These are phyloP conservation scores for Malassezia globosa DNA, from an alignment of 1,284 basidiomycete species.

Conservation along the genomic window DNA sequence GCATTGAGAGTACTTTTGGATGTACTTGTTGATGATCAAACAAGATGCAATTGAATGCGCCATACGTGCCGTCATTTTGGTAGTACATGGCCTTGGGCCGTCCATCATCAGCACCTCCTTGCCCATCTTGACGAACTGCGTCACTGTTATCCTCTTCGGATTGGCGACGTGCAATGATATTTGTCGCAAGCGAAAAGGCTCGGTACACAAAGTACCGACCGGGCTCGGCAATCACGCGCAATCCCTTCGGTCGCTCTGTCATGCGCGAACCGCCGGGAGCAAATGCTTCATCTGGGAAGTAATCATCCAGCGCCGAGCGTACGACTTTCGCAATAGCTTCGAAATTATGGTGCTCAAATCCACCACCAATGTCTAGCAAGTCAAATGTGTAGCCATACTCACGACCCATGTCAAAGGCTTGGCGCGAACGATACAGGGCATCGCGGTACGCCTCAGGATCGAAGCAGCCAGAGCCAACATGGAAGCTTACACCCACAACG, in stretches of 20 bases:
- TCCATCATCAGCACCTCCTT: slow-evolving; percentile 6
- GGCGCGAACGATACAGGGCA: slow-evolving; percentile 70
- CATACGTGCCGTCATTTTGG: slow-evolving; percentile 55
- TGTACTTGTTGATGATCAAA: slow-evolving; percentile 82
- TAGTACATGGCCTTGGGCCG: slow-evolving; percentile 44
- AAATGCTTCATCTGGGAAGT: slow-evolving; percentile 63
- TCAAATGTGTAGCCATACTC: slow-evolving; percentile 70
- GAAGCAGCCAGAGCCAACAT: slow-evolving; percentile 93
- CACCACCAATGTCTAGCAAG: slow-evolving; percentile 85
- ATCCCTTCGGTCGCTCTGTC: slow-evolving; percentile 51
- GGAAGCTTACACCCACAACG: slow-evolving; percentile 92
- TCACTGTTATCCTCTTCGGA: slow-evolving; percentile 18
- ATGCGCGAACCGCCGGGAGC: slow-evolving; percentile 35
- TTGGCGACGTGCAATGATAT: slow-evolving; percentile 69
- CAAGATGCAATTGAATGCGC: slow-evolving; percentile 92
- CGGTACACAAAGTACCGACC: slow-evolving; percentile 85
- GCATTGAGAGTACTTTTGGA: slow-evolving; percentile 62
- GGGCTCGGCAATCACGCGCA: slow-evolving; percentile 89
- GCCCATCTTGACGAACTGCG: slow-evolving; percentile 53
- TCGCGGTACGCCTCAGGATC: slow-evolving; percentile 81
- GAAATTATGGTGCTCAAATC: slow-evolving; percentile 83
- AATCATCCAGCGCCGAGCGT: slow-evolving; percentile 60
- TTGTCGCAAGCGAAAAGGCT: slow-evolving; percentile 84
- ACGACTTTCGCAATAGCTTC: slow-evolving; percentile 68
- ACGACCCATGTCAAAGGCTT: slow-evolving; percentile 76